phyloP scores from a whole-genome alignment of 306 rosid species.

The Vicia faba region DNA sequence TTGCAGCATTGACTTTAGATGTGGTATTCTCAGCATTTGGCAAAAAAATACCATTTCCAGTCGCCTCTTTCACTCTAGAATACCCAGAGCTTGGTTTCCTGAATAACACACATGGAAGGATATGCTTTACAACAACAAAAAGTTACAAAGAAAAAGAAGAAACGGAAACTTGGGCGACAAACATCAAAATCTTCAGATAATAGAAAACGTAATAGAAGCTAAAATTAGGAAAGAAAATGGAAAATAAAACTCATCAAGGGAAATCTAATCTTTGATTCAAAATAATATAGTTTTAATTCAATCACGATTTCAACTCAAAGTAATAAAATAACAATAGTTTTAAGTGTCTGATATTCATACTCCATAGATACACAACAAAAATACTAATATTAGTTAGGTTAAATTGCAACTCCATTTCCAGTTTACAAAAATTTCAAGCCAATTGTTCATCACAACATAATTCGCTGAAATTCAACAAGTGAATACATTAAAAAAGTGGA shows the following conservation, averaged over 20 bases:
- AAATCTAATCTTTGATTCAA: too few relatives aligned
- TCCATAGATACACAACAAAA: background rate
- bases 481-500: background rate
- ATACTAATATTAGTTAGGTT: background rate
- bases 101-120: constrained; percentile 31
- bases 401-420: background rate
- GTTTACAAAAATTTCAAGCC: background rate
- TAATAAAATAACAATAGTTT: background rate
- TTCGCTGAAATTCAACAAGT: constrained; percentile 8
- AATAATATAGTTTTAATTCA: background rate
- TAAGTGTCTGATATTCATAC: background rate
- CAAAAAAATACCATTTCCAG: constrained; percentile 66
- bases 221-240: background rate
- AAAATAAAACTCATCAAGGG: background rate
- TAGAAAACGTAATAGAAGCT: background rate
- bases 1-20: constrained; percentile 48
- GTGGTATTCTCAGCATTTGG: constrained; percentile 47
- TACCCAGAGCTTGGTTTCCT: constrained; percentile 76
- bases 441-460: constrained; percentile 5
- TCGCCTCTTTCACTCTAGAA: constrained; percentile 64
- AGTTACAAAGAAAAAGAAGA: background rate
- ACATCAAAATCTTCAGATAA: background rate
- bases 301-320: background rate
- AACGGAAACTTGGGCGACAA: background rate
- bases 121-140: constrained; percentile 17